These are phyloP conservation scores for Trichosporon inkin DNA, from an alignment of 1,284 basidiomycete genomes.

Conservation along the genomic window DNA sequence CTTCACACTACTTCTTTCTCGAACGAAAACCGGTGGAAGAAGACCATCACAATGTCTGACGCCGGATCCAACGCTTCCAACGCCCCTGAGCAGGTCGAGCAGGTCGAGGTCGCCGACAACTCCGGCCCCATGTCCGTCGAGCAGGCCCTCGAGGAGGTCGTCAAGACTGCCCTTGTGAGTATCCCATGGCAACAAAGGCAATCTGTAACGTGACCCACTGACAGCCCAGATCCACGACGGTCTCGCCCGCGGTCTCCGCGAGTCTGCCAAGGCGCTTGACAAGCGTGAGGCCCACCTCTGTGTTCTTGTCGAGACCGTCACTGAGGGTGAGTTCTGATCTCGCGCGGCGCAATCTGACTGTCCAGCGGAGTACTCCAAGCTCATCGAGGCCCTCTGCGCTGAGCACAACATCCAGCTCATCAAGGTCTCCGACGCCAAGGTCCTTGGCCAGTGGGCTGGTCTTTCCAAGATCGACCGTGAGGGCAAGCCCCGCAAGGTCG, in stretches of 20 bases:
- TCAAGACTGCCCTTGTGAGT: slow-evolving; percentile 66
- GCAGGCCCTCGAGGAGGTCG: slow-evolving; percentile 87
- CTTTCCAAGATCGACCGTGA: slow-evolving; percentile 99
- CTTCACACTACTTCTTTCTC: slow-evolving; percentile 5
- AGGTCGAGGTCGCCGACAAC: slow-evolving; percentile 79
- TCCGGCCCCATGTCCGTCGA: slow-evolving; percentile 90
- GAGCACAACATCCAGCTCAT: slow-evolving; percentile 99
- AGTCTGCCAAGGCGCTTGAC: slow-evolving; percentile 97
- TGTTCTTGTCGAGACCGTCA: slow-evolving; percentile 98
- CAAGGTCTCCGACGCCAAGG: slow-evolving; percentile 95
- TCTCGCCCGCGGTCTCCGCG: slow-evolving; percentile 94
- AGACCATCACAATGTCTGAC: slow-evolving; percentile 80
- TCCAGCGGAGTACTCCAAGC: slow-evolving; percentile 94
- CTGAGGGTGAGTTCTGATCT: slow-evolving; percentile 60
- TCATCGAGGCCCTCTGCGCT: slow-evolving; percentile 97
- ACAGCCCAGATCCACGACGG: slow-evolving; percentile 66
- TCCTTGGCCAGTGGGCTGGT: slow-evolving; percentile 96
- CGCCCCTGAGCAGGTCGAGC: slow-evolving; percentile 57
- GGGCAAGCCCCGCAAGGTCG: slow-evolving; percentile 96
- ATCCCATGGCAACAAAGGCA: background rate
- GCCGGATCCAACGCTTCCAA: slow-evolving; percentile 87
- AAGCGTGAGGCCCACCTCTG: slow-evolving; percentile 98
- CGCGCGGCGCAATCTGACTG: background rate
- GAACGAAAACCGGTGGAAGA: slow-evolving; percentile 41
- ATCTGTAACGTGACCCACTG: background rate